Evolutionary conservation across 176 grass and related monocot genomes (phyloP).

Genomic region (Tillandsia leiboldiana): DNA sequence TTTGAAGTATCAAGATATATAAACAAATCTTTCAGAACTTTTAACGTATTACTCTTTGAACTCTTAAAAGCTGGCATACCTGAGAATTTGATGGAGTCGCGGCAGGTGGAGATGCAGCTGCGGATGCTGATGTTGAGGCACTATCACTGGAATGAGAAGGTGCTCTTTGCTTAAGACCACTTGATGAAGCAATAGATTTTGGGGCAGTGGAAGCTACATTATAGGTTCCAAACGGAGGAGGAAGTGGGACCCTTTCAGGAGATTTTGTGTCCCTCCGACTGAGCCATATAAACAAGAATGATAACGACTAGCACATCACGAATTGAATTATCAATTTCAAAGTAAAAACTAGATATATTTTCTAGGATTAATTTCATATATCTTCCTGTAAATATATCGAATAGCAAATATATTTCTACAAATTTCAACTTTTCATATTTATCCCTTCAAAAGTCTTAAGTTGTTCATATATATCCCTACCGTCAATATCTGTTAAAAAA

Average conservation of each 20-base stretch:
- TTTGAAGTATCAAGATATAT: too few relatives aligned
- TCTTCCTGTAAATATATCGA: too few relatives aligned
- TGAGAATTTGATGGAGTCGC: conserved; percentile 33
- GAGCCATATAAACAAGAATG: conserved; percentile 23
- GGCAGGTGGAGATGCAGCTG: conserved; percentile 34
- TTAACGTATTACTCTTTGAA: too few relatives aligned
- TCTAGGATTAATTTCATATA: too few relatives aligned
- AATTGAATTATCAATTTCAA: not conserved
- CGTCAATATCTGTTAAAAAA: too few relatives aligned
- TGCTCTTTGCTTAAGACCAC: conserved; percentile 23
- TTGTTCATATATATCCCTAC: too few relatives aligned
- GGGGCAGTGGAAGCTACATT: conserved; percentile 17
- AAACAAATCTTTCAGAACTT: too few relatives aligned
- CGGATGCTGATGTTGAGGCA: conserved; percentile 22
- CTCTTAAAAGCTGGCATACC: conserved; percentile 18
- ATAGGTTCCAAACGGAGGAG: conserved; percentile 57
- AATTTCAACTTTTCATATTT: too few relatives aligned
- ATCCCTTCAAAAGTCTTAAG: too few relatives aligned
- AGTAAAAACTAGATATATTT: not conserved
- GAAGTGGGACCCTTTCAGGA: conserved; percentile 57
- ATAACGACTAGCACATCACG: conserved; percentile 10
- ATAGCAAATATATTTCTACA: too few relatives aligned
- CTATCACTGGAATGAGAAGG: conserved; percentile 28
- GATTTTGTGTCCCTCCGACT: conserved; percentile 43
- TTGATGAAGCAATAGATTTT: conserved; percentile 25